Percentiles rank a stretch among this genome's conserved stretches.
phyloP scores from a whole-genome alignment of 306 rosid species.

The Sicyos baderoa region DNA sequence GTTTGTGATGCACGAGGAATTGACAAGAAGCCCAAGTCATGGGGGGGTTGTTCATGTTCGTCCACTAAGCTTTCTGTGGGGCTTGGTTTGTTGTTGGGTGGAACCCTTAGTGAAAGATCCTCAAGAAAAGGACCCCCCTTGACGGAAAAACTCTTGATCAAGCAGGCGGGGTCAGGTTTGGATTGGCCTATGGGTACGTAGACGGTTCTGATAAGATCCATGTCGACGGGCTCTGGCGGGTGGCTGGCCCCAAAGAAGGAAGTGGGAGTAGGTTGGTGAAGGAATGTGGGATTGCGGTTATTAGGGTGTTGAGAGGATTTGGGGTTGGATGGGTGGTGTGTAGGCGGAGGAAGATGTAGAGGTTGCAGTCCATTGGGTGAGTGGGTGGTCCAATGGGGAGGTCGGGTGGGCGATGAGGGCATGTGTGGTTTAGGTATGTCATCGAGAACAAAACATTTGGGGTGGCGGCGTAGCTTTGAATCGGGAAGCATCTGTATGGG shows the following conservation, averaged over 20 bases:
- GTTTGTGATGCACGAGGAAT: slow-evolving; percentile 54
- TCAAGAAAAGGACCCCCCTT: slow-evolving; percentile 59
- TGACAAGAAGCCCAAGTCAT: slow-evolving; percentile 39
- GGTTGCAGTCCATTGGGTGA: slow-evolving; percentile 40
- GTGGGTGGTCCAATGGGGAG: slow-evolving; percentile 47
- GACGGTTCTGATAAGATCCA: slow-evolving; percentile 74
- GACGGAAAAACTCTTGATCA: slow-evolving; percentile 64
- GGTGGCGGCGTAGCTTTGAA: slow-evolving; percentile 2
- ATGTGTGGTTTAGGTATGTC: slow-evolving; percentile 25
- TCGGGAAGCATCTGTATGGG: slow-evolving; percentile 30
- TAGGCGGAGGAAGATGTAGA: slow-evolving; percentile 32
- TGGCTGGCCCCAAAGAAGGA: slow-evolving; percentile 94
- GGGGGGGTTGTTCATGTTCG: slow-evolving; percentile 4
- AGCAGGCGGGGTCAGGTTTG: slow-evolving; percentile 60
- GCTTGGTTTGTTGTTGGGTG: slow-evolving; percentile 57
- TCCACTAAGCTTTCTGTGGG: slow-evolving; percentile 58
- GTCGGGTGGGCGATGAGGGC: slow-evolving; percentile 41
- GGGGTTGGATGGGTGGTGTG: slow-evolving; percentile 40
- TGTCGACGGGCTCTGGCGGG: slow-evolving; percentile 95
- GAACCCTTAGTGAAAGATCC: slow-evolving; percentile 70
- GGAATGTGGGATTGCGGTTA: slow-evolving; percentile 39
- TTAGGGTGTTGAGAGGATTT: slow-evolving; percentile 48
- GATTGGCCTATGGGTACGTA: slow-evolving; percentile 68
- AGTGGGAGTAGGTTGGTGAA: slow-evolving; percentile 59
- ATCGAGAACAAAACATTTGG: slow-evolving; percentile 3